Base-by-base conservation (phyloP, 345 rosid species). In the Hibiscus tridactylites region DNA sequence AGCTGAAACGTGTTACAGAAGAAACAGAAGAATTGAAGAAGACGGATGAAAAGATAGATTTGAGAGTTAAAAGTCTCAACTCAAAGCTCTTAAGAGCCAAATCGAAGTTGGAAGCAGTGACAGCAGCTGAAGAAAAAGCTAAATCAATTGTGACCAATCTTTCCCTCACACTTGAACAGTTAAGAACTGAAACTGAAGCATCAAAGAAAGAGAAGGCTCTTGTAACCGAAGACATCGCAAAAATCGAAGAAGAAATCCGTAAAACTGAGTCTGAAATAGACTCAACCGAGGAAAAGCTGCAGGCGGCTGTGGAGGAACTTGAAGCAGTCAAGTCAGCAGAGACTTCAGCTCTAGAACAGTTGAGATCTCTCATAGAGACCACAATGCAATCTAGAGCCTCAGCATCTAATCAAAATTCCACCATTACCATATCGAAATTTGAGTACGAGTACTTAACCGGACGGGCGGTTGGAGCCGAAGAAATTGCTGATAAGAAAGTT, bases 401-500 rank as follows among this genome's bases (percentile, higher is more conserved):
- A 31, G 77, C 79, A 5, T 85, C 89, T 24, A 75, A 70, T 63
- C 60, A 74, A 2, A 77, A 69, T 9, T 76, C 88, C 60, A 78
- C 81, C 0, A 88, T 90, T 47, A 82, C 88, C 9, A 83, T 92
- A 70, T 88, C 96, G 0, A 87, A 88, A 76, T 95, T 88, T 6
- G 99, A 95, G 77, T 89, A 85, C 1, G 92, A 95, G 56, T 95
- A 90, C 79, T 77, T 91, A 72, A 89, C 75, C 1, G 92, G 92
- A 70, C 80, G 84, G 29, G 93, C 93, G 12, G 77, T 61, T 17
- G 71, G 71, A 31, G 97, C 97, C 0, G 87, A 89, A 73, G 97
- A 92, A 70, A 82, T 87, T 6, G 97, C 97, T 6, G 92, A 90
- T 73, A 89, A 85, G 78, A 95, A 95, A 81, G 90, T 92, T 50